phyloP scores from a whole-genome alignment of 106 monocot species.

The Dendrobium chrysotoxum region DNA sequence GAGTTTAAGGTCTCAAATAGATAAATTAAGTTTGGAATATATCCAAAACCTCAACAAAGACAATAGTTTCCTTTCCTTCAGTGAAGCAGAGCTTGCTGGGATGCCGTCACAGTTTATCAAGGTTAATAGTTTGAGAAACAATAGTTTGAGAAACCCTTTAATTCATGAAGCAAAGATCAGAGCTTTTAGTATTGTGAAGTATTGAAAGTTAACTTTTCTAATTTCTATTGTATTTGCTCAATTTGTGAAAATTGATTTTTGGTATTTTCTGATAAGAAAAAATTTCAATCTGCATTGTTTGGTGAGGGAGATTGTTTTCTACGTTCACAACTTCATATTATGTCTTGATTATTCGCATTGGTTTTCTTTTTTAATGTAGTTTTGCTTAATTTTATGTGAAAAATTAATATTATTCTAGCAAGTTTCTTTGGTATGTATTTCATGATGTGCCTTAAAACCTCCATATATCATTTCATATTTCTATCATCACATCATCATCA shows the following conservation, averaged over 20 bases:
- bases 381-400: not conserved
- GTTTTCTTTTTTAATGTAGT: not conserved
- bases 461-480: not conserved
- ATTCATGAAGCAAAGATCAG: not conserved
- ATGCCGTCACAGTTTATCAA: constrained; percentile 79
- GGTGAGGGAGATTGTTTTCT: not conserved
- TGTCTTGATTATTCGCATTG: not conserved
- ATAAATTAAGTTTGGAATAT: constrained; percentile 64
- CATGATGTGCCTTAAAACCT: not conserved
- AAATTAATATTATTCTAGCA: not conserved
- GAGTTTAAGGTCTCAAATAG: constrained; percentile 56
- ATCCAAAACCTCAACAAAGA: constrained; percentile 59
- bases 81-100: constrained; percentile 67
- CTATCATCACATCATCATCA: not conserved
- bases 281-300: not conserved
- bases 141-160: not conserved
- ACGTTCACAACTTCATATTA: not conserved
- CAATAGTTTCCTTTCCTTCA: constrained; percentile 52
- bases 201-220: not conserved
- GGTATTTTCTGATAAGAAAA: not conserved
- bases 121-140: constrained; percentile 29
- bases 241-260: not conserved
- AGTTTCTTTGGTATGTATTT: not conserved
- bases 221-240: not conserved
- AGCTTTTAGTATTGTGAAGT: not conserved